These are phyloP conservation scores for Ramaria rubella DNA, from an alignment of 768 basidiomycete species.

Conservation along the genomic window DNA sequence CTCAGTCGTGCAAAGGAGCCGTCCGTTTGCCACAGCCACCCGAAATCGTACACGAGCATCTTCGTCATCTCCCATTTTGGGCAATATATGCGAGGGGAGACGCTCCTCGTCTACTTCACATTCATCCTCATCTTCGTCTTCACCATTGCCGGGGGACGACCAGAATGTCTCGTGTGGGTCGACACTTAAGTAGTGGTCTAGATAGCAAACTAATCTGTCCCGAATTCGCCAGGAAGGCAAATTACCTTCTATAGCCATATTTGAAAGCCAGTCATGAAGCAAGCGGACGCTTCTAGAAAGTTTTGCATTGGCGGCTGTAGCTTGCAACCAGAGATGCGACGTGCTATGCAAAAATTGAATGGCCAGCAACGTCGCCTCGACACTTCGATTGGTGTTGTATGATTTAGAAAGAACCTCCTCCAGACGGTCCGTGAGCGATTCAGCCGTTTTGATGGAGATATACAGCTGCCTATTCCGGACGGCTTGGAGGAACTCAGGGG, in stretches of 20 bases:
- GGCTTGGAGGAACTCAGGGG: conserved; percentile 47
- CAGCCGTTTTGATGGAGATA: conserved; percentile 44
- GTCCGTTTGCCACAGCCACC: conserved; percentile 51
- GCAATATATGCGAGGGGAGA: conserved; percentile 43
- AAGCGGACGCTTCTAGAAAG: conserved; percentile 39
- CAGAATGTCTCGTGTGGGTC: conserved; percentile 53
- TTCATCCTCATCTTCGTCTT: conserved; percentile 26
- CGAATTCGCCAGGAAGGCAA: conserved; percentile 62
- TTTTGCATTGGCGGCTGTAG: conserved; percentile 20
- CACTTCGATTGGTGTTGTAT: conserved; percentile 52
- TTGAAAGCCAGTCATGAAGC: conserved; percentile 52
- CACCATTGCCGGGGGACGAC: conserved; percentile 25
- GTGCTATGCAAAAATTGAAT: conserved; percentile 64
- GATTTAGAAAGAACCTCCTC: conserved; percentile 38
- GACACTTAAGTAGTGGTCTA: conserved; percentile 53
- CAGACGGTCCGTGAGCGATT: conserved; percentile 48
- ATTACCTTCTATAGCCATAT: conserved; percentile 33
- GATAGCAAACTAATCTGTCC: conserved; percentile 55
- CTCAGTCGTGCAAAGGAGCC: conserved; percentile 45
- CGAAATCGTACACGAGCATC: conserved; percentile 86
- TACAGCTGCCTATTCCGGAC: conserved; percentile 49
- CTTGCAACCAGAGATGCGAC: conserved; percentile 43
- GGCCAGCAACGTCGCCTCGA: conserved; percentile 44
- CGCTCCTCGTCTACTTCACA: conserved; percentile 16
- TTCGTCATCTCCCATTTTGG: conserved; percentile 50